These are phyloP conservation scores for Backusella luteola DNA, from an alignment of 192 early-diverging fungal genomes.

Conservation along the genomic window DNA sequence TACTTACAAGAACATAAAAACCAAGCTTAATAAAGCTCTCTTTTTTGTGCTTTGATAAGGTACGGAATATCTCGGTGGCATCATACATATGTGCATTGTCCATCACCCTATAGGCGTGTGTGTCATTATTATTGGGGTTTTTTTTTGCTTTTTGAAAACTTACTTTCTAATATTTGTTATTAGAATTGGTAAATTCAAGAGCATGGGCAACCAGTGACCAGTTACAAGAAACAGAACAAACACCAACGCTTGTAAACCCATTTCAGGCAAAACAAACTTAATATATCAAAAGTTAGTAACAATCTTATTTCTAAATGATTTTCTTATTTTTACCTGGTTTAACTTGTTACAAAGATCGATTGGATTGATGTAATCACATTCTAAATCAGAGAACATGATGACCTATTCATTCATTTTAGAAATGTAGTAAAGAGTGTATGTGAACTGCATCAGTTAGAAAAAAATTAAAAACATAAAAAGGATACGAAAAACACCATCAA, in stretches of 20 bases:
- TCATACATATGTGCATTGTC: slow-evolving; percentile 88
- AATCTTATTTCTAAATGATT: background rate
- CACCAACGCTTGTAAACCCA: slow-evolving; percentile 74
- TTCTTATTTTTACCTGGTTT: slow-evolving; percentile 65
- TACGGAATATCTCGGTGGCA: slow-evolving; percentile 95
- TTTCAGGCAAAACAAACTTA: slow-evolving; percentile 91
- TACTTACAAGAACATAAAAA: slow-evolving; percentile 78
- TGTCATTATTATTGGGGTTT: background rate
- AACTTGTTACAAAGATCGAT: slow-evolving; percentile 94
- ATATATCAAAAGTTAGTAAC: background rate
- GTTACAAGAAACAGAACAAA: slow-evolving; percentile 76
- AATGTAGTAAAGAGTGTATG: background rate
- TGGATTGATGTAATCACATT: slow-evolving; percentile 98
- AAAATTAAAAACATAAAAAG: slow-evolving; percentile 16
- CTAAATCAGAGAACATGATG: slow-evolving; percentile 54
- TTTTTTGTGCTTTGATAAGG: slow-evolving; percentile 84
- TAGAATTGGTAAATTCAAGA: slow-evolving; percentile 81
- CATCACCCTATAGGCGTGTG: slow-evolving; percentile 50
- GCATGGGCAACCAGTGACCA: slow-evolving; percentile 80
- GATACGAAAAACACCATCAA: slow-evolving; percentile 89
- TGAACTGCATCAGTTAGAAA: background rate
- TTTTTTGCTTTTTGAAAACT: background rate
- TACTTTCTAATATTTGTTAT: slow-evolving; percentile 85
- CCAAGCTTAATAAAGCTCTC: slow-evolving; percentile 94
- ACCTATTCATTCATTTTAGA: slow-evolving; percentile 16